Percentiles rank a stretch among this genome's conserved stretches.
phyloP scores from a whole-genome alignment of 139 green algal species.

The Zygnema circumcarinatum region DNA sequence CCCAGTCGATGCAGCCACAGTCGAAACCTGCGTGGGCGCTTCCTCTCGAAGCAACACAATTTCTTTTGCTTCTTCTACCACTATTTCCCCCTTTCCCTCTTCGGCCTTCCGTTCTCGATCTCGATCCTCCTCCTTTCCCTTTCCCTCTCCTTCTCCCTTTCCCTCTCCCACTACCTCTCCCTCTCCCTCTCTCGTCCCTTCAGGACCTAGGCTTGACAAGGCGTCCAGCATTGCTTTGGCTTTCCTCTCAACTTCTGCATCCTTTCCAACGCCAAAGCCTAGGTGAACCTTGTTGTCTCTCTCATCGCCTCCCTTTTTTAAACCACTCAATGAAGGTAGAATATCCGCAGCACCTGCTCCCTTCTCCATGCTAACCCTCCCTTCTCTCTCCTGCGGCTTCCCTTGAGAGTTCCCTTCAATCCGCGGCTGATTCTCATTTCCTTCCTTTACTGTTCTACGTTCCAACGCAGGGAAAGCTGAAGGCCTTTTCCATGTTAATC shows the following conservation, averaged over 20 bases:
- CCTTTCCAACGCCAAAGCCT: not conserved
- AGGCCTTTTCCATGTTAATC: not conserved
- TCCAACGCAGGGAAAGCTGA: not conserved
- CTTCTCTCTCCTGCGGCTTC: conserved; percentile 21
- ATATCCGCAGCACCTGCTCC: too few species aligned
- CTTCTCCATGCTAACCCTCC: too few species aligned
- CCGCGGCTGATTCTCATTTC: not conserved
- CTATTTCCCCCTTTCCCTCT: not conserved
- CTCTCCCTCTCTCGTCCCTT: not conserved
- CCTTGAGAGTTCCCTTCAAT: not conserved
- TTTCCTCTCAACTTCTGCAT: not conserved
- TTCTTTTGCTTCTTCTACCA: not conserved
- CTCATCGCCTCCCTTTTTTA: too few species aligned
- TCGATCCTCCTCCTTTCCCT: not conserved
- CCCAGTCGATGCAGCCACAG: not conserved
- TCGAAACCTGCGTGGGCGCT: not conserved
- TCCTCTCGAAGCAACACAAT: conserved; percentile 13
- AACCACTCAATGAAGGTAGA: too few species aligned
- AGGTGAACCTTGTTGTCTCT: too few species aligned
- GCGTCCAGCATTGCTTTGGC: not conserved
- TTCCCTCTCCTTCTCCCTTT: not conserved
- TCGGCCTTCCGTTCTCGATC: not conserved
- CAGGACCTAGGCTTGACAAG: not conserved
- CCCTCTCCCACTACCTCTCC: not conserved
- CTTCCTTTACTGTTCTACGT: not conserved